These are phyloP conservation scores for Spathaspora girioi DNA, from an alignment of 805 yeast genomes.

Conservation along the genomic window DNA sequence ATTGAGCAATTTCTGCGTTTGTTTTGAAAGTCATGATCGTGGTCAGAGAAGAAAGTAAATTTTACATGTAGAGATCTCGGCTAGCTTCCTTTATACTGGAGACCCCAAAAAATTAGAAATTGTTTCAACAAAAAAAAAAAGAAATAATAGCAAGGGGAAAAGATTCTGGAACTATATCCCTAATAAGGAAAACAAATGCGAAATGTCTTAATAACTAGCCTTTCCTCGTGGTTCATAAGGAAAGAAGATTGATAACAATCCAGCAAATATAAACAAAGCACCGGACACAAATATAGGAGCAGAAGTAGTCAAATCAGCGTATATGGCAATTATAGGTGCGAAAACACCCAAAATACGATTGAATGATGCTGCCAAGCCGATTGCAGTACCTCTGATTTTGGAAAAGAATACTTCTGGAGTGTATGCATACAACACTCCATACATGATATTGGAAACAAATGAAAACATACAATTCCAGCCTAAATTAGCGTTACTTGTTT, in stretches of 20 bases:
- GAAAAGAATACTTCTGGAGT: slow-evolving; percentile 63
- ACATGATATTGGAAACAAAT: slow-evolving; percentile 50
- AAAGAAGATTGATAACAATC: slow-evolving; percentile 26
- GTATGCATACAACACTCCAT: slow-evolving; percentile 60
- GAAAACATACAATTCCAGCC: slow-evolving; percentile 47
- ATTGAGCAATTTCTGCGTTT: slow-evolving; percentile 53
- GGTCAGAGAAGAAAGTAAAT: neutral
- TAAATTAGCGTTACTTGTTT: slow-evolving; percentile 42
- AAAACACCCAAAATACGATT: slow-evolving; percentile 52
- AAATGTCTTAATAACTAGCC: slow-evolving; percentile 3
- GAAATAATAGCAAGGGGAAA: neutral
- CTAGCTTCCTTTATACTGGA: neutral
- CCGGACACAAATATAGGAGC: slow-evolving; percentile 64
- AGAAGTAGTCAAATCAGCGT: slow-evolving; percentile 49
- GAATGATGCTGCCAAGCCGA: slow-evolving; percentile 54
- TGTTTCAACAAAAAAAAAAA: neutral
- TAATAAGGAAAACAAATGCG: neutral
- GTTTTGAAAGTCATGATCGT: slow-evolving; percentile 47
- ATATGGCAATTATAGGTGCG: slow-evolving; percentile 56
- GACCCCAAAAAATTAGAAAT: neutral
- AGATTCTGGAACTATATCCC: neutral
- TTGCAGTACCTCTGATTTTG: slow-evolving; percentile 51
- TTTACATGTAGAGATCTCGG: neutral
- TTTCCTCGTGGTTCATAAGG: slow-evolving; percentile 26
- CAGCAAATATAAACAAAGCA: slow-evolving; percentile 47